Base-by-base conservation (phyloP, 2,329 filamentous ascomycete species). In the Cladosporium austrohemisphaericum region DNA sequence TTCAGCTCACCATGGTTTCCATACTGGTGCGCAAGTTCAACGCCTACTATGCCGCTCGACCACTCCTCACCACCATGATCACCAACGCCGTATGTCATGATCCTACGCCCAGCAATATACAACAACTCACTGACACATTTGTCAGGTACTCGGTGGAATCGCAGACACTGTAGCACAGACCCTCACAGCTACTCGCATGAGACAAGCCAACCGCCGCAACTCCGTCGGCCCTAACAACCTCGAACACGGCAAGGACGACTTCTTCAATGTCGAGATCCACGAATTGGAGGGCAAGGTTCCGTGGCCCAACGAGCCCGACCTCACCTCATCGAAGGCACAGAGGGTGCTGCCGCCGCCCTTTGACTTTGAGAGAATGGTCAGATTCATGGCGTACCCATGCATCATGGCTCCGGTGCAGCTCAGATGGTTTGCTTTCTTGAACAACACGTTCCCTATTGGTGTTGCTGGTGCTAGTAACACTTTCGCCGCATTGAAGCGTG, bases 21-120 rank as follows among this genome's bases (percentile, higher is more conserved):
- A 80, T 93, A 57, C 75, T 98, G 49, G 84, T 85, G 37, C 80
- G 88, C 61, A 88, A 89, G 66, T 98, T 95, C 77, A 96, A 95
- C 72, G 79, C 83, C 58, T 95, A 94, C 74, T 98, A 97, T 79
- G 85, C 88, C 58, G 84, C 90, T 65, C 86, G 88, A 65, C 93
- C 92, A 87, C 88, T 98, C 33, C 81, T 98, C 63, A 98, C 93
- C 55, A 98, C 95, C 71, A 98, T 98, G 92, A 88, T 96, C 65
- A 95, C 92, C 68, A 98, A 98, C 74, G 88, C 93, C 58, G 85
- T 86, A 81, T 65, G 79, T 67, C 47, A 57, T 35, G 41, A 52
- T 46, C 55, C 49, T 37, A 20, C 47, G 31, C 33, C 35, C 20
- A 32, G 32, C 31, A 6, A 8, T 37, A 11, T n/a, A 28, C 14